Percentiles rank a stretch among this genome's conserved stretches.
Conservation (phyloP, 2,329 filamentous ascomycete species). For the Colletotrichum navitas region DNA sequence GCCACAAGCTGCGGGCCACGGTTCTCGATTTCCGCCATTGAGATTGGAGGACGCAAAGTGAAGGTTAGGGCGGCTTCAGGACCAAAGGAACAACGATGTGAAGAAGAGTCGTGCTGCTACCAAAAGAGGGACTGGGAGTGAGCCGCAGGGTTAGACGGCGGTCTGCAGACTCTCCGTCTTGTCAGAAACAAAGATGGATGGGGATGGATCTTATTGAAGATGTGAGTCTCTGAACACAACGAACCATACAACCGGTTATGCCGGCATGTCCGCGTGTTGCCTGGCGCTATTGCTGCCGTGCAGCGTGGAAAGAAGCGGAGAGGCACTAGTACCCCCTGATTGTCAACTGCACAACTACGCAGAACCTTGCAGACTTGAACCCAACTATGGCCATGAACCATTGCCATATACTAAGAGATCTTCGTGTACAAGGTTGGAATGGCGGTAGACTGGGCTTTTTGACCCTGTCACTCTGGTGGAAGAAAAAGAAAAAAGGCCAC, state of each 20-base stretch:
- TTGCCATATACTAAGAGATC: conserved; percentile 28
- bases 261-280: background rate
- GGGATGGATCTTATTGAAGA: conserved; percentile 31
- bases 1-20: conserved; percentile 52
- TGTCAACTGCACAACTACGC: conserved; percentile 8
- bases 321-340: conserved; percentile 24
- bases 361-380: conserved; percentile 17
- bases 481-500: too few species aligned
- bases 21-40: conserved; percentile 45
- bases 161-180: conserved; percentile 26
- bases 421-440: conserved; percentile 9
- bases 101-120: conserved; percentile 12
- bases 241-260: background rate
- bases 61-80: background rate
- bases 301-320: conserved; percentile 10
- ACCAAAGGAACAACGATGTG: conserved; percentile 4
- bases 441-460: conserved; percentile 6
- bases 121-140: conserved; percentile 23
- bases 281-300: conserved; percentile 10
- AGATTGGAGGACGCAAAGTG: conserved; percentile 6
- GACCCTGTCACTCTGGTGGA: background rate
- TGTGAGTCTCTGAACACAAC: conserved; percentile 17
- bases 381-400: conserved; percentile 3
- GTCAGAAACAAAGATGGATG: conserved; percentile 14
- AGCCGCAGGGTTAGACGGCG: conserved; percentile 31